phyloP scores from a whole-genome alignment of 108 stramenopile genomes.

The Skeletonema marinoi region DNA sequence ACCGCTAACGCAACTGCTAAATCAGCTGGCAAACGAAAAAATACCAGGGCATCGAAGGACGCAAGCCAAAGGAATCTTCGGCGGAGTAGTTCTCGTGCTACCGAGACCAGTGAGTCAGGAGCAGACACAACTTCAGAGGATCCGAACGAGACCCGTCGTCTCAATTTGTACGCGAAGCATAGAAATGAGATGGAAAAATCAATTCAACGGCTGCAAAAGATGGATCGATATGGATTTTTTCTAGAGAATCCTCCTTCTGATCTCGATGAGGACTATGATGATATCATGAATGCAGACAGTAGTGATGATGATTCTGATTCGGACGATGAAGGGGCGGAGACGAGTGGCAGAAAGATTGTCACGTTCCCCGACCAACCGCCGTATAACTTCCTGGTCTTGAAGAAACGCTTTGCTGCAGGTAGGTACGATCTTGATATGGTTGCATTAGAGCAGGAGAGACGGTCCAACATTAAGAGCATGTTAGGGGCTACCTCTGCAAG shows the following conservation, averaged over 20 bases:
- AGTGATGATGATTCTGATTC: slow-evolving; percentile 12
- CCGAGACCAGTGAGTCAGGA: slow-evolving; percentile 21
- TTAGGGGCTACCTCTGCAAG: slow-evolving; percentile 21
- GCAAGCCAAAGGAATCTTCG: not conserved
- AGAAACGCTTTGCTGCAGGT: slow-evolving; percentile 62
- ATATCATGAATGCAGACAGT: not conserved
- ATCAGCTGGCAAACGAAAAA: not conserved
- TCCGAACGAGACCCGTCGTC: not conserved
- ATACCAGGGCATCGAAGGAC: slow-evolving; percentile 13
- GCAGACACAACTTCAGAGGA: slow-evolving; percentile 11
- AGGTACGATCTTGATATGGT: slow-evolving; percentile 72
- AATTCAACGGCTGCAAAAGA: slow-evolving; percentile 66
- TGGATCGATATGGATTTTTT: slow-evolving; percentile 77
- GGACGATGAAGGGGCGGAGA: slow-evolving; percentile 1
- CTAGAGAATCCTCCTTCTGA: slow-evolving; percentile 63
- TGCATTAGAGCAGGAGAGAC: slow-evolving; percentile 47
- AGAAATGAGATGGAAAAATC: slow-evolving; percentile 76
- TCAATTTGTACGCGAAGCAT: slow-evolving; percentile 66
- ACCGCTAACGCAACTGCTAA: slow-evolving; percentile 7
- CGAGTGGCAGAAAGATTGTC: not conserved
- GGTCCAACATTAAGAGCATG: slow-evolving; percentile 33
- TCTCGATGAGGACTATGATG: slow-evolving; percentile 63
- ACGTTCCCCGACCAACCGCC: slow-evolving; percentile 60
- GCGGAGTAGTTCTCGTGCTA: not conserved
- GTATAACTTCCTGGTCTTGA: slow-evolving; percentile 67